Evolutionary conservation across 1,284 basidiomycete genomes (phyloP).

Genomic region (Ceratobasidium sp.): DNA sequence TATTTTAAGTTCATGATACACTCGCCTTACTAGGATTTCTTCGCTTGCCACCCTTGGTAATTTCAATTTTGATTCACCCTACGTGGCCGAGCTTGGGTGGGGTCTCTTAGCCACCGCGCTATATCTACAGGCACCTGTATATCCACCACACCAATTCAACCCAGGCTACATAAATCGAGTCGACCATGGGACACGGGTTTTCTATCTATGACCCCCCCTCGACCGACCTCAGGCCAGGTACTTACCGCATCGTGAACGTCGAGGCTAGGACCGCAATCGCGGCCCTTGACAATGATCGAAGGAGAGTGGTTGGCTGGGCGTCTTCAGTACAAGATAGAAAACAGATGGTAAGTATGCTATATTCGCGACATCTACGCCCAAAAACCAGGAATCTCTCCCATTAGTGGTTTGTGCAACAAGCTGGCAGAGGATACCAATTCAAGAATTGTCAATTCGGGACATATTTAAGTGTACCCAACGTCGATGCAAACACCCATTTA

Average conservation of each 20-base stretch:
- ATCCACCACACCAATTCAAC: too few species aligned
- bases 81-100: too few species aligned
- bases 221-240: slow-evolving; percentile 11
- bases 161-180: not conserved
- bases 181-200: not conserved
- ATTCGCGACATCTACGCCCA: not conserved
- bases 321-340: not conserved
- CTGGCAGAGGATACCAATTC: slow-evolving; percentile 13
- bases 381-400: not conserved
- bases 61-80: too few species aligned
- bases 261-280: not conserved
- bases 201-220: not conserved
- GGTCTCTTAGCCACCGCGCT: too few species aligned
- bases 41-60: too few species aligned
- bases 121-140: too few species aligned
- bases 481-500: not conserved
- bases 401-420: slow-evolving; percentile 16
- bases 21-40: too few species aligned
- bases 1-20: too few species aligned
- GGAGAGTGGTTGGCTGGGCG: not conserved
- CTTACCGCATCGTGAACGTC: slow-evolving; percentile 15
- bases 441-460: slow-evolving; percentile 23
- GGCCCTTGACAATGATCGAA: not conserved
- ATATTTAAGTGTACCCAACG: slow-evolving; percentile 3
- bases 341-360: not conserved